Evolutionary conservation across 2,329 filamentous ascomycete genomes (phyloP), one percentile per base, ranked within the genome.

Genomic region (Phialemoniopsis sp.): DNA sequence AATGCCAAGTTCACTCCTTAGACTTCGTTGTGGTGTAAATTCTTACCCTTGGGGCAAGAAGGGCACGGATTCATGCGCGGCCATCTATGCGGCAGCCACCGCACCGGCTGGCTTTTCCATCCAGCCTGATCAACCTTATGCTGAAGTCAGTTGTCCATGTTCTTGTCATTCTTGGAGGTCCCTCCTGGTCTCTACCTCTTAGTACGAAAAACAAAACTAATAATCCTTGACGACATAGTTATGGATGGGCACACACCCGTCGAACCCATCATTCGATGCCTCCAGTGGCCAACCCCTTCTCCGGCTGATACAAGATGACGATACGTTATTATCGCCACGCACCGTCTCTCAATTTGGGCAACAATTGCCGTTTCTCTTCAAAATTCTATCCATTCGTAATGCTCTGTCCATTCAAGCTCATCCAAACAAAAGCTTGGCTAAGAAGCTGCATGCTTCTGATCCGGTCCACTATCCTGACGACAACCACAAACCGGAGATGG

Each of bases 401-500:
- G 93, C 93, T 10, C 78, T 98, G 42, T 95, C 89, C 46, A 97
- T 98, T 54, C 93, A 98, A 64, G 93, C 93, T 16, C 93, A 98
- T 53, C 89, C 89, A 37, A 94, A 95, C 70, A 95, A 95, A 77
- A 88, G 87, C 66, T 82, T 94, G 13, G 93, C 93, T 37, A 91
- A 94, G 67, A 70, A 89, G 59, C 72, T 98, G 26, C 93, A 97
- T 62, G 78, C 82, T 30, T 81, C 76, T 46, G 91, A 98, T 58
- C 78, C 89, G 36, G 87, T 88, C 66, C 94, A 98, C 71, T 98
- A 98, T 59, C 93, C 91, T 42, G 89, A 98, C 72, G 91, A 97
- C 70, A 98, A 98, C 69, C 93, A 98, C 74, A 98, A 98, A 69
- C 93, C 93, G 28, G 93, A 98, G 67, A 98, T 98, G 93, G 90